Base-by-base conservation (phyloP, 129 eudicot species). In the Dittrichia graveolens region DNA sequence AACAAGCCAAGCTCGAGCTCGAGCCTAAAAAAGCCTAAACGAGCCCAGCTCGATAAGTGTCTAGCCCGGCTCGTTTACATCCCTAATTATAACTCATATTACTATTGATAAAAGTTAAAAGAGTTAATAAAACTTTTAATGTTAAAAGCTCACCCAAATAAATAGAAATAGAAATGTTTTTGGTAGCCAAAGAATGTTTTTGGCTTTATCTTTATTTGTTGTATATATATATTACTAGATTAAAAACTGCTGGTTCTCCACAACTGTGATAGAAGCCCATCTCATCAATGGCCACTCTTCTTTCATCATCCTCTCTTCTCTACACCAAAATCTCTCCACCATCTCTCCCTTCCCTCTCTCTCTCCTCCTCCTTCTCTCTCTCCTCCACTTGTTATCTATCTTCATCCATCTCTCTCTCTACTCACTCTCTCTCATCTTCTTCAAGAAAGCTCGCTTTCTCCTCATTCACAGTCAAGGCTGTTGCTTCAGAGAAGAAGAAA, bases 201-300 rank as follows among this genome's bases (percentile, higher is more conserved):
- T 44, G 5, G 15, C 62, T 54, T 40, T 75, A 18, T 60, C 70
- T 42, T 7, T 69, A 46, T 48, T 44, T 3, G 14, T 71, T 37
- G 16, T 12, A 46, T 56, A 76, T 67, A 64, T 66, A 38, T 45
- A 66, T 8, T 49, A 45, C 13, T 38, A 63, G 55, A 79, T 81
- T 63, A 76, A 69, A 63, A 78, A 80, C 60, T 73, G 47, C 75
- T 85, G 89, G 82, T 77, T 81, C 80, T 78, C 75, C 61, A 75
- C 44, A 75, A 56, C 9, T 5, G 61, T 31, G 24, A 58, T 40
- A 24, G 0, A 14, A 15, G 8, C 49, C 13, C 5, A 65, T 61
- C 18, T 73, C 69, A 61, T 63, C 89, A 82, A 91, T 88, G 92
- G 97, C 95, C 83, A 79, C 87, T 83, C 82, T 88, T 82, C 80